Evolutionary conservation across 352 stramenopile genomes (phyloP).

Genomic region (Pilasporangium apinafurcum): DNA sequence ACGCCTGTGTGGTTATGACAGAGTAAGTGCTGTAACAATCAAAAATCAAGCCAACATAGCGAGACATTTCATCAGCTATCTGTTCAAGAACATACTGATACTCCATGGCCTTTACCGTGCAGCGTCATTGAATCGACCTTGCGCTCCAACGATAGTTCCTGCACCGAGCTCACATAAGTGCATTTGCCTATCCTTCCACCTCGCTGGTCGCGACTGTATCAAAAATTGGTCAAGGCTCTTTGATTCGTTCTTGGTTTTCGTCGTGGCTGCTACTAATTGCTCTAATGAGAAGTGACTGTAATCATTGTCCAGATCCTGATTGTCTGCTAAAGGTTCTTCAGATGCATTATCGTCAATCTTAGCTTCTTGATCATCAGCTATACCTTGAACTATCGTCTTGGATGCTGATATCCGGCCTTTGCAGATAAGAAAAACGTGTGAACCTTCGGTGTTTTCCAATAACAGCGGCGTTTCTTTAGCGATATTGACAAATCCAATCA

Average conservation of each 20-base stretch:
- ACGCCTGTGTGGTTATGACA: slow-evolving; percentile 9
- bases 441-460: slow-evolving; percentile 10
- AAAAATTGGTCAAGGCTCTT: too few relatives aligned
- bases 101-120: too few relatives aligned
- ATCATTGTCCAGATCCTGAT: too few relatives aligned
- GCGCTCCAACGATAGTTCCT: slow-evolving; percentile 1
- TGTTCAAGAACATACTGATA: too few relatives aligned
- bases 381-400: slow-evolving; percentile 18
- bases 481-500: slow-evolving; percentile 18
- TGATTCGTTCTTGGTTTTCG: too few relatives aligned
- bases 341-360: background rate
- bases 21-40: slow-evolving; percentile 20
- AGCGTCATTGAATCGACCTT: background rate
- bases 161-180: slow-evolving; percentile 1
- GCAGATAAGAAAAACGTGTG: slow-evolving; percentile 20
- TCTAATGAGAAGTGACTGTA: background rate
- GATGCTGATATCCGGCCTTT: slow-evolving; percentile 10
- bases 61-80: too few relatives aligned
- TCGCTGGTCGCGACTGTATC: too few relatives aligned
- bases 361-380: background rate
- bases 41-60: too few relatives aligned
- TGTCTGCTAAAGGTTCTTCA: too few relatives aligned
- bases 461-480: slow-evolving; percentile 19
- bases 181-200: slow-evolving; percentile 6
- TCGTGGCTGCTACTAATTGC: background rate